Conservation (phyloP, 805 yeast species). For the Saccharomycopsis babjevae region DNA sequence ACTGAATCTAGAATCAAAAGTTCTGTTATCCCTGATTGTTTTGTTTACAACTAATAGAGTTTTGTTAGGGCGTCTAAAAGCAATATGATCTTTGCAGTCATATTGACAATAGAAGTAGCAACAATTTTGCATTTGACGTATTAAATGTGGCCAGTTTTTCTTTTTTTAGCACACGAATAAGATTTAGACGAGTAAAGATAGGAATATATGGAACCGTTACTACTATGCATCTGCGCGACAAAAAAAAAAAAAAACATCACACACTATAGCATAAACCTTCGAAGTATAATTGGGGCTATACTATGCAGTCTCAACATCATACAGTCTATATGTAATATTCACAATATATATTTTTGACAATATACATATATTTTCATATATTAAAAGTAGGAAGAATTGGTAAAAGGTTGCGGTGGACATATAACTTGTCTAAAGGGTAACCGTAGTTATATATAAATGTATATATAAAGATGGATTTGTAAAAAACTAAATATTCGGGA, state of each 20-base stretch:
- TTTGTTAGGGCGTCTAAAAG: neutral
- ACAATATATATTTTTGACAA: too few relatives aligned
- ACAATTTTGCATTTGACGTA: neutral
- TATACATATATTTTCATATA: too few relatives aligned
- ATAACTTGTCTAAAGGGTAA: too few relatives aligned
- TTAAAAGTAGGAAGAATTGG: too few relatives aligned
- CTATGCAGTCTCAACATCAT: too few relatives aligned
- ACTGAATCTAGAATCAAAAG: neutral
- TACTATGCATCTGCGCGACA: neutral
- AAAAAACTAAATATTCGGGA: neutral
- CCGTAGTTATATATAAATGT: neutral
- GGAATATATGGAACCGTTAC: neutral
- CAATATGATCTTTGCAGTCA: neutral
- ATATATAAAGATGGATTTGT: neutral
- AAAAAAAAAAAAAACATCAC: neutral
- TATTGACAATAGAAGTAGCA: neutral
- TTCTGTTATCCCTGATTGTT: too few relatives aligned
- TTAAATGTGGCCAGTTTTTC: neutral
- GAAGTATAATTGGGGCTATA: too few relatives aligned
- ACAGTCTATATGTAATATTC: too few relatives aligned
- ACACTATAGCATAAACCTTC: neutral
- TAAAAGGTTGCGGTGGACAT: too few relatives aligned
- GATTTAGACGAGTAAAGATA: neutral
- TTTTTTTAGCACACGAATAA: neutral
- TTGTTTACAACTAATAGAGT: neutral